A percentile compares a stretch with the other conserved stretches of the same genome.
Evolutionary conservation across 331 rosid genomes (phyloP).

Genomic region (Malus hybrid): DNA sequence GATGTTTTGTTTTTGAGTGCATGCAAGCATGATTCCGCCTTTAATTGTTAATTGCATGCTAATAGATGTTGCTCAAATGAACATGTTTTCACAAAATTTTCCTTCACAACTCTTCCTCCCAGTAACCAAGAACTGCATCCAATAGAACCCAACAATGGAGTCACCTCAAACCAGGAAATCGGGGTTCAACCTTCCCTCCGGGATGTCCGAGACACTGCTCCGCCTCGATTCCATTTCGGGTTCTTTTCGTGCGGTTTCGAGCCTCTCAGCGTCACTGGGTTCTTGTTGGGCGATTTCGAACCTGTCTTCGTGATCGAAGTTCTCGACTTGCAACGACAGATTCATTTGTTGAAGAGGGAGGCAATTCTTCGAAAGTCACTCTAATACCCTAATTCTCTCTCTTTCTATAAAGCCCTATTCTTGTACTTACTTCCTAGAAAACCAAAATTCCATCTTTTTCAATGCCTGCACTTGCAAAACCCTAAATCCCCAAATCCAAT

Average conservation of each 20-base stretch:
- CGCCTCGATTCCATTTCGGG: slow-evolving; percentile 57
- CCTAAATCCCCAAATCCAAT: slow-evolving; percentile 6
- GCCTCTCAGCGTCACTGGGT: slow-evolving; percentile 44
- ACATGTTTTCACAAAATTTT: too few relatives aligned
- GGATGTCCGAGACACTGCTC: slow-evolving; percentile 71
- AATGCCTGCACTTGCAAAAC: background rate
- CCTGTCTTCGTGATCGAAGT: slow-evolving; percentile 46
- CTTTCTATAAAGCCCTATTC: slow-evolving; percentile 3
- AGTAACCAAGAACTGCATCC: too few relatives aligned
- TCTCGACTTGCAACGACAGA: slow-evolving; percentile 74
- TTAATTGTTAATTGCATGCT: too few relatives aligned
- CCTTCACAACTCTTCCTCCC: too few relatives aligned
- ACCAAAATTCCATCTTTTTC: background rate
- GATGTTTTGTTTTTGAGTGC: too few relatives aligned
- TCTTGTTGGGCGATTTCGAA: slow-evolving; percentile 56
- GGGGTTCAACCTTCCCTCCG: slow-evolving; percentile 74
- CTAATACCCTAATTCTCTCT: background rate
- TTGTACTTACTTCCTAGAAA: background rate
- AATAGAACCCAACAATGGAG: too few relatives aligned
- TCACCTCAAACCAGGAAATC: background rate
- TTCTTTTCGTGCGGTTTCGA: slow-evolving; percentile 53
- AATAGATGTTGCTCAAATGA: too few relatives aligned
- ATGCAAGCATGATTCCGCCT: too few relatives aligned
- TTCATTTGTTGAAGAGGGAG: slow-evolving; percentile 32
- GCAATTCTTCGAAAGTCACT: too few relatives aligned